A percentile compares a stretch with the other conserved stretches of the same genome.
phyloP scores from a whole-genome alignment of 192 early-diverging fungal species.

The Coemansia sp. region DNA sequence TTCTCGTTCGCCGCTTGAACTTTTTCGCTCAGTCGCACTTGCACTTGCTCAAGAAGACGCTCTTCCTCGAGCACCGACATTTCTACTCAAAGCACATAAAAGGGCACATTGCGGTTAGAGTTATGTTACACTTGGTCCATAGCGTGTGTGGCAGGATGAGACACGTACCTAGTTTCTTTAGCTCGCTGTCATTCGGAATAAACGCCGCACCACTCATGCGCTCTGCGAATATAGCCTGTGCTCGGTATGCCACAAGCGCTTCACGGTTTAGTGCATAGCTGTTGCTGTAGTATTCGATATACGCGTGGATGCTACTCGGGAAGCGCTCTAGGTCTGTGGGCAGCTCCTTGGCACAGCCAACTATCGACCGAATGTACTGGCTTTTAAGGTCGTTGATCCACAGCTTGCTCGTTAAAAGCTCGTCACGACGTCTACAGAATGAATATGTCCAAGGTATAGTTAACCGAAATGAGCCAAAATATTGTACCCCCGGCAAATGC shows the following conservation, averaged over 20 bases:
- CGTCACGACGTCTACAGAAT: conserved; percentile 45
- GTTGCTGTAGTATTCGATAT: conserved; percentile 41
- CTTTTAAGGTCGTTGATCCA: conserved; percentile 52
- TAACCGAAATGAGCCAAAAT: not conserved
- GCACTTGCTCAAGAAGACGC: conserved; percentile 47
- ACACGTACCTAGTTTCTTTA: conserved; percentile 41
- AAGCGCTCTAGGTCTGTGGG: conserved; percentile 44
- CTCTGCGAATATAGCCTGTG: conserved; percentile 46
- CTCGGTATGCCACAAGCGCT: conserved; percentile 39
- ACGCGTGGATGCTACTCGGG: conserved; percentile 36
- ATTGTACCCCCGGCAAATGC: not conserved
- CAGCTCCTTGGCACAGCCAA: conserved; percentile 30
- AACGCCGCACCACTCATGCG: conserved; percentile 43
- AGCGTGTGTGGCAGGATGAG: not conserved
- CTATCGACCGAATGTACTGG: conserved; percentile 40
- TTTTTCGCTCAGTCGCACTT: conserved; percentile 42
- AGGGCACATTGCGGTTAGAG: not conserved
- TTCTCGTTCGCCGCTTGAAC: conserved; percentile 30
- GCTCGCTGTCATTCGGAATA: conserved; percentile 42
- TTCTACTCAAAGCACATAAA: conserved; percentile 15
- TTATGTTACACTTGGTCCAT: not conserved
- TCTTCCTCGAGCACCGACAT: conserved; percentile 49
- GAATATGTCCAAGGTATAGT: not conserved
- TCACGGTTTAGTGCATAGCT: conserved; percentile 42
- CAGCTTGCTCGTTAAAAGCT: conserved; percentile 40